Conservation (phyloP, 2,329 filamentous ascomycete genomes). For the Mycosphaerella sp. region DNA sequence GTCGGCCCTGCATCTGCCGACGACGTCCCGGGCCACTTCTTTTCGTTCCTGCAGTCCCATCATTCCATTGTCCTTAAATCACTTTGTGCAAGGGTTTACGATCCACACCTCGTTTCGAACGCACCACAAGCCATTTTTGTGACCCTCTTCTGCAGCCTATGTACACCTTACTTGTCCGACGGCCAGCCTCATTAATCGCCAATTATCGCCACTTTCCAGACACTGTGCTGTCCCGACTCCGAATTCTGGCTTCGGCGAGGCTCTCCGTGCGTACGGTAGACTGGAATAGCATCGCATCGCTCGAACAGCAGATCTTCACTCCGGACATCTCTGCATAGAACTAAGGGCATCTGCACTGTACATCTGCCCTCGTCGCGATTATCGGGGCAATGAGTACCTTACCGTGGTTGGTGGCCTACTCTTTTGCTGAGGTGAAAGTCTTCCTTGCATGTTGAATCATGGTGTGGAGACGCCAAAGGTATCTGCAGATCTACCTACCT, state of each 20-base stretch:
- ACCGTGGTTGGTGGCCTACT: constrained; percentile 1
- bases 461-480: not conserved
- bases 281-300: not conserved
- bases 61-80: constrained; percentile 9
- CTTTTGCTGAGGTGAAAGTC: not conserved
- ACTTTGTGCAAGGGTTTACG: not conserved
- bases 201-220: not conserved
- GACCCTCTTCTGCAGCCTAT: not conserved
- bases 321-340: not conserved
- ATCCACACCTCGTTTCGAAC: not conserved
- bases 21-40: not conserved
- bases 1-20: not conserved
- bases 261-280: not conserved
- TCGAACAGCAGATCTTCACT: not conserved
- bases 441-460: not conserved
- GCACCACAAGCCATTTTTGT: not conserved
- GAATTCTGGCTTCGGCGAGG: not conserved
- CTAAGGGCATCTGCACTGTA: not conserved
- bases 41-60: constrained; percentile 4
- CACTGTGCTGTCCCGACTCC: not conserved
- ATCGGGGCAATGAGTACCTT: not conserved
- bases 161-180: not conserved
- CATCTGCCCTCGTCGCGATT: not conserved
- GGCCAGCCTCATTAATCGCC: not conserved
- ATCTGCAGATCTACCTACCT: too few species aligned